Percentiles rank a stretch among this genome's conserved stretches.
Conservation (phyloP, 2,329 filamentous ascomycete species). For the Curvularia sp. region DNA sequence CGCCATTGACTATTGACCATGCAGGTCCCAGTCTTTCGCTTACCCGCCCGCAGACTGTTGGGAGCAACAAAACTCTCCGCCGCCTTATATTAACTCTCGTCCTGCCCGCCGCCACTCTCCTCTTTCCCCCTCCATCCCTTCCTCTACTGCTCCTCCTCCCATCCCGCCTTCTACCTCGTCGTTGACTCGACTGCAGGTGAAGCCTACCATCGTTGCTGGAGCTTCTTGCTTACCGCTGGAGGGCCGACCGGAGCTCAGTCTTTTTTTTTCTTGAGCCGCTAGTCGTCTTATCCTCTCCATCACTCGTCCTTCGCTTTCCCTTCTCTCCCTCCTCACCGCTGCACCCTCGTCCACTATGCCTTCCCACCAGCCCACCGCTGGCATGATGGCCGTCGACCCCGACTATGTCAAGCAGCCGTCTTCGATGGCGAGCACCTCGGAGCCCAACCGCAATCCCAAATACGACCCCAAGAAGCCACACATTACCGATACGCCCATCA, state of each 20-base stretch:
- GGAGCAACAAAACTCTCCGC: constrained; percentile 23
- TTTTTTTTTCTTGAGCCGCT: constrained; percentile 23
- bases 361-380: constrained; percentile 59
- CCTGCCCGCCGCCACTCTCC: constrained; percentile 12
- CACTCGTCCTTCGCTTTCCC: constrained; percentile 26
- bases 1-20: constrained; percentile 33
- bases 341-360: constrained; percentile 52
- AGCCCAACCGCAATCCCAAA: constrained; percentile 60
- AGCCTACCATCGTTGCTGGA: constrained; percentile 31
- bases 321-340: constrained; percentile 5
- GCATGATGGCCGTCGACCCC: constrained; percentile 59
- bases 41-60: constrained; percentile 33
- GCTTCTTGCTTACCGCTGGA: constrained; percentile 13
- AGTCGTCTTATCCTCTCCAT: constrained; percentile 18
- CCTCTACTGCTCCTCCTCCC: constrained; percentile 21
- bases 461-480: constrained; percentile 77
- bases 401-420: constrained; percentile 56
- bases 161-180: constrained; percentile 30
- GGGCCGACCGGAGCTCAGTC: constrained; percentile 26
- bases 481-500: constrained; percentile 84
- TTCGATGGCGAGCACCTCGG: constrained; percentile 57
- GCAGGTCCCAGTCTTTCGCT: constrained; percentile 47
- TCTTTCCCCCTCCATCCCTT: constrained; percentile 17
- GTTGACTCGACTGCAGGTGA: constrained; percentile 32
- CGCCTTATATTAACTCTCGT: constrained; percentile 19